Evolutionary conservation across 306 rosid genomes (phyloP).

Genomic region (Begonia masoniana): DNA sequence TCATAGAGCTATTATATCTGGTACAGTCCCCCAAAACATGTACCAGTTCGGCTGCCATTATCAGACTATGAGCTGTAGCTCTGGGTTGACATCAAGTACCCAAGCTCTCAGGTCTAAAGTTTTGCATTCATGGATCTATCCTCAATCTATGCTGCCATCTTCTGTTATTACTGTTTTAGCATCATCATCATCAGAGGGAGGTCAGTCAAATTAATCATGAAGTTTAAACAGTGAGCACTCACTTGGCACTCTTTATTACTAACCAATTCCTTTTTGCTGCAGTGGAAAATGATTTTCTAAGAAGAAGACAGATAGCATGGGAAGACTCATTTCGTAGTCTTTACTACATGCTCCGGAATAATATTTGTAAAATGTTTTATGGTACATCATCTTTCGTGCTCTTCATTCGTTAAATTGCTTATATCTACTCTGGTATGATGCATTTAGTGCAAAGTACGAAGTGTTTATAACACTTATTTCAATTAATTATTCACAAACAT

Average conservation of each 20-base stretch:
- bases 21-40: conserved; percentile 2
- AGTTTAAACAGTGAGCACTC: background rate
- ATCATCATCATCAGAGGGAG: conserved; percentile 48
- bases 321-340: conserved; percentile 85
- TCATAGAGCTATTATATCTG: conserved; percentile 28
- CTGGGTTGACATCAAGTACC: too few species aligned
- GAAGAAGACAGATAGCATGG: conserved; percentile 64
- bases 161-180: conserved; percentile 59
- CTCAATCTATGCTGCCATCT: conserved; percentile 62
- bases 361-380: conserved; percentile 35
- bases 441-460: too few species aligned
- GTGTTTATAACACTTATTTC: too few species aligned
- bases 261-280: conserved; percentile 2
- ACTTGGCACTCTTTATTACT: background rate
- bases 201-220: conserved; percentile 17
- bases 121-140: too few species aligned
- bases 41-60: too few species aligned
- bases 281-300: conserved; percentile 67
- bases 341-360: conserved; percentile 72
- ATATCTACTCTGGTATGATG: too few species aligned
- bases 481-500: too few species aligned
- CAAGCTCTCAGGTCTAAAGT: too few species aligned
- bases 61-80: too few species aligned
- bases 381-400: conserved; percentile 28
- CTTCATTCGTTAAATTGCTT: too few species aligned